Percentiles rank a stretch among this genome's conserved stretches.
Evolutionary conservation across 129 eudicot genomes (phyloP).

Genomic region (Pseudognaphalium luteoalbum): DNA sequence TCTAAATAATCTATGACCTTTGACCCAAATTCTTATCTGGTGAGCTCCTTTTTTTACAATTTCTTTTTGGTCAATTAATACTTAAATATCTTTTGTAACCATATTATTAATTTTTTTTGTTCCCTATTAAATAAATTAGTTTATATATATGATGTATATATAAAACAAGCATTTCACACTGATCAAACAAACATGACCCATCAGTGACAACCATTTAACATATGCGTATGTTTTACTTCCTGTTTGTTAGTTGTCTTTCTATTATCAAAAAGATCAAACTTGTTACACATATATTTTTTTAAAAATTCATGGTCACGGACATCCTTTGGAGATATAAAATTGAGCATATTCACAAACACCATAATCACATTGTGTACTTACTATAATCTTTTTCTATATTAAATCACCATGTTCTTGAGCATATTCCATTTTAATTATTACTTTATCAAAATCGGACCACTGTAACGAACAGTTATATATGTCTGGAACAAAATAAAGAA

Average conservation of each 20-base stretch:
- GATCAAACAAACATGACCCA: neutral
- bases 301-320: no score
- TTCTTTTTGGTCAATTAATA: neutral
- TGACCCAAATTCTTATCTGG: conserved; percentile 2
- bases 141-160: no score
- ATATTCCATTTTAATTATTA: neutral
- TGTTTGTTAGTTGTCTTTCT: neutral
- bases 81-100: neutral
- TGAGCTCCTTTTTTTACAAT: neutral
- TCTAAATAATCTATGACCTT: neutral
- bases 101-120: neutral
- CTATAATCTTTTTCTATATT: neutral
- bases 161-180: neutral
- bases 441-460: conserved; percentile 29
- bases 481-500: conserved; percentile 16
- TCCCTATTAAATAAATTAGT: no score
- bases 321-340: neutral
- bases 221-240: neutral
- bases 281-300: no score
- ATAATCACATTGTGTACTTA: conserved; percentile 2
- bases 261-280: no score
- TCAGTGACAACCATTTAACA: neutral
- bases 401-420: neutral
- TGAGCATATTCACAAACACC: neutral
- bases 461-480: conserved; percentile 3